Evolutionary conservation across 78 protist genomes (phyloP), one percentile per base, ranked within the genome.

Genomic region (Protostelium mycophagum): DNA sequence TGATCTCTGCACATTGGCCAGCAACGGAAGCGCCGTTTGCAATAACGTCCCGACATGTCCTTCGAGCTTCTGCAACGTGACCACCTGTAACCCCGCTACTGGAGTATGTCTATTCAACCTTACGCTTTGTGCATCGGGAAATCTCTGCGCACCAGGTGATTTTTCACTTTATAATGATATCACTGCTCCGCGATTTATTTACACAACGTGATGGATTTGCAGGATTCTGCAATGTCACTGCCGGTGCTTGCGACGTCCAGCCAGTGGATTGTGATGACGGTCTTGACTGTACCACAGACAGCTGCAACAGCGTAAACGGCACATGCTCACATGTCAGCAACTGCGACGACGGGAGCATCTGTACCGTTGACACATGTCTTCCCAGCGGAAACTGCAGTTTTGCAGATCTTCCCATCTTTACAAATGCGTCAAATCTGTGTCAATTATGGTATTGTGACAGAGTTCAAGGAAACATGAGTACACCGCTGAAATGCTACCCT

Each of bases 341-440:
- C 34, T 86, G 88, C 28, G 88, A 90, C 84, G 92, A 90, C 84
- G 36, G 31, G 28, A 90, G 85, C 83, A 28, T 35, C 31, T 90
- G 92, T 37, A 90, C 92, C 28, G 85, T 16, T 28, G 92, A 90
- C 83, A 86, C 89, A 1, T 90, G 92, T 25, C 85, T 39, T 37
- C 29, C 36, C 28, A 90, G 38, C 1, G 92, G 92, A 0, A 34
- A 51, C 34, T 89, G 73, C 16, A 51, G 31, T 16, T 51, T 51
- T 16, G 16, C 73, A 5, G 73, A 51, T 51, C 73, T 51, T 16
- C 73, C 73, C 73, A 51, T 16, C 5, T 16, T 16, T 16, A 51
- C 73, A 5, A 51, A 51, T 16, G 73, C 73, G 5, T 51, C 73
- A 5, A 51, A 51, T 16, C 16, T 51, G 73, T 51, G 73, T 16